Evolutionary conservation across 2,329 filamentous ascomycete species (phyloP).

Genomic region (Davidsoniella eucalypti): DNA sequence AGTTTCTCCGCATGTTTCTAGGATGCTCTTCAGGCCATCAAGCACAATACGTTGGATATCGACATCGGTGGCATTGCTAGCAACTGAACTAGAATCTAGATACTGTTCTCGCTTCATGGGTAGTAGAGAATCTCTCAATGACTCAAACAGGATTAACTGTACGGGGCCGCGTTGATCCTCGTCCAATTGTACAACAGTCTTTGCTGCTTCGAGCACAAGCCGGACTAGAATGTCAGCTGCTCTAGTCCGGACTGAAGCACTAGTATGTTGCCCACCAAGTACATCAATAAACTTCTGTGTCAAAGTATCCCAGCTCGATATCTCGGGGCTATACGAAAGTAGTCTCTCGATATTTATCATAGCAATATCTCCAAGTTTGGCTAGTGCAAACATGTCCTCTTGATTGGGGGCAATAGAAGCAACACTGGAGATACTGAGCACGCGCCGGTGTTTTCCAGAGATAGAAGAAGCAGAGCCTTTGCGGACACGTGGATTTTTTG

Average conservation of each 20-base stretch:
- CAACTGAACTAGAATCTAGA: slow-evolving; percentile 1
- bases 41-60: slow-evolving; percentile 69
- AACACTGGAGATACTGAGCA: slow-evolving; percentile 31
- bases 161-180: slow-evolving; percentile 39
- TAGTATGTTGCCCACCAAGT: slow-evolving; percentile 30
- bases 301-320: slow-evolving; percentile 62
- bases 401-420: slow-evolving; percentile 35
- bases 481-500: slow-evolving; percentile 15
- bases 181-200: slow-evolving; percentile 35
- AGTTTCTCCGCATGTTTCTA: slow-evolving; percentile 78
- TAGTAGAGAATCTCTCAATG: slow-evolving; percentile 43
- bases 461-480: slow-evolving; percentile 22
- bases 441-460: slow-evolving; percentile 26
- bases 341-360: slow-evolving; percentile 62
- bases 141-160: slow-evolving; percentile 54
- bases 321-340: slow-evolving; percentile 44
- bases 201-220: slow-evolving; percentile 40
- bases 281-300: slow-evolving; percentile 36
- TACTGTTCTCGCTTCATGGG: slow-evolving; percentile 13
- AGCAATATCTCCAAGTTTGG: slow-evolving; percentile 57
- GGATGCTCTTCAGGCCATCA: slow-evolving; percentile 62
- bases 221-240: slow-evolving; percentile 49
- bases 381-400: slow-evolving; percentile 50
- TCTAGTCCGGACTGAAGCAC: slow-evolving; percentile 36
- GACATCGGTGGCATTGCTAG: slow-evolving; percentile 37